These are phyloP conservation scores for Cucumis cinereus DNA, from an alignment of 306 rosid genomes.

Conservation along the genomic window DNA sequence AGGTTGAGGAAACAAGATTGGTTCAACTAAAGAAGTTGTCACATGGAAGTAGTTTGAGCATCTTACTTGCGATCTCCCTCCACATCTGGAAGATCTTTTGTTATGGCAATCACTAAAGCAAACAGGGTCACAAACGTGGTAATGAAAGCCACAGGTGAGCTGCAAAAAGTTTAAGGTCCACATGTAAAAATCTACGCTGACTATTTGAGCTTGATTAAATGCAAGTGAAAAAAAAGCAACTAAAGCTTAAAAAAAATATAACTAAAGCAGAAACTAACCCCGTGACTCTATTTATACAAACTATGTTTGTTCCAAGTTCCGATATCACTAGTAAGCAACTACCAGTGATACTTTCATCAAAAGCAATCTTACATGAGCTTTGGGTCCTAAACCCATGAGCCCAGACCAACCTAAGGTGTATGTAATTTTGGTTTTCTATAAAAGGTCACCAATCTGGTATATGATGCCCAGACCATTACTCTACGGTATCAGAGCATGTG, in stretches of 20 bases:
- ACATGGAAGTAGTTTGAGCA: conserved; percentile 11
- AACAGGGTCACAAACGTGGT: conserved; percentile 85
- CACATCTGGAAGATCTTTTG: conserved; percentile 97
- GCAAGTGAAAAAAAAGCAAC: not conserved
- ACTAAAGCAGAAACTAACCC: not conserved
- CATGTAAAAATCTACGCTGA: not conserved
- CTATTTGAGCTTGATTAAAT: not conserved
- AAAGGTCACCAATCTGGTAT: not conserved
- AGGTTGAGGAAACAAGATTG: not conserved
- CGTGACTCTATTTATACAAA: not conserved
- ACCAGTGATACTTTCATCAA: not conserved
- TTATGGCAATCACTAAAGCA: conserved; percentile 89
- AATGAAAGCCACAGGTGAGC: conserved; percentile 84
- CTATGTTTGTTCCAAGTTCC: not conserved
- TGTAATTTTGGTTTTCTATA: not conserved
- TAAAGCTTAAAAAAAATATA: not conserved
- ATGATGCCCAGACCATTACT: not conserved
- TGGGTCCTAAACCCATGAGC: not conserved
- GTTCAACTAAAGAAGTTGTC: not conserved
- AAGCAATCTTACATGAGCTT: not conserved
- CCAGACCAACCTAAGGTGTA: not conserved
- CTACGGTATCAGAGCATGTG: not conserved
- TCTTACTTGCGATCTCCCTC: conserved; percentile 94
- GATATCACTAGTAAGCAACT: not conserved
- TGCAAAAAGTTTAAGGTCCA: conserved; percentile 25